Conservation (phyloP, 192 early-diverging fungal genomes). For the Diversispora eburnea region DNA sequence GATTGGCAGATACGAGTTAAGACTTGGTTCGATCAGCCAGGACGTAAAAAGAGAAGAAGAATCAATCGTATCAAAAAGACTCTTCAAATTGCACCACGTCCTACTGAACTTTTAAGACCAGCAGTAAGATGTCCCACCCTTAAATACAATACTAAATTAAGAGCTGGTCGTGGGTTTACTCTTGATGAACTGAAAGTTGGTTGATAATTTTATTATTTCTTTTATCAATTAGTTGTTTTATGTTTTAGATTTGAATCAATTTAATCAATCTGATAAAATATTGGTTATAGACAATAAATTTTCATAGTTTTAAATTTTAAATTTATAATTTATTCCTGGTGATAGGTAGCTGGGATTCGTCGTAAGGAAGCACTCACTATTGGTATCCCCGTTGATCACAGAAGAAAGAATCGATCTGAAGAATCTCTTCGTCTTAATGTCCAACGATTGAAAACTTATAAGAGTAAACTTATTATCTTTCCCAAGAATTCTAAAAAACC, state of each 20-base stretch:
- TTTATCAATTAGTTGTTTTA: no score
- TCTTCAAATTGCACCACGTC: slow-evolving; percentile 91
- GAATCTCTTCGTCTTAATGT: slow-evolving; percentile 93
- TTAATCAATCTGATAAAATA: no score
- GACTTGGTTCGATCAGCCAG: slow-evolving; percentile 98
- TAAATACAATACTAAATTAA: slow-evolving; percentile 97
- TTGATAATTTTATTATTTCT: not conserved
- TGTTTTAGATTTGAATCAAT: no score
- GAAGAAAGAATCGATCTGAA: slow-evolving; percentile 91
- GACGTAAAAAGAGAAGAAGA: slow-evolving; percentile 89
- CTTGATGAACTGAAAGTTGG: slow-evolving; percentile 94
- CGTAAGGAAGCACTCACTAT: slow-evolving; percentile 92
- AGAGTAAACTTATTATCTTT: slow-evolving; percentile 93
- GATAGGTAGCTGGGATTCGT: slow-evolving; percentile 82
- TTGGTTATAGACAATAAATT: not conserved
- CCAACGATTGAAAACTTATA: slow-evolving; percentile 91
- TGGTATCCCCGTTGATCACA: slow-evolving; percentile 96
- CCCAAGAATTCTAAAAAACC: slow-evolving; percentile 89
- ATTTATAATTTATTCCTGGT: slow-evolving; percentile 6
- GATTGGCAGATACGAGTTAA: slow-evolving; percentile 95
- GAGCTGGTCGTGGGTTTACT: slow-evolving; percentile 96
- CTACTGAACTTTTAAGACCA: slow-evolving; percentile 93
- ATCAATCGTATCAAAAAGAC: slow-evolving; percentile 90
- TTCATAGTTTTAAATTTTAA: not conserved
- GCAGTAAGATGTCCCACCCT: slow-evolving; percentile 94